Evolutionary conservation across 2,329 filamentous ascomycete species (phyloP).

Genomic region (Paracoccidioides brasiliensis): DNA sequence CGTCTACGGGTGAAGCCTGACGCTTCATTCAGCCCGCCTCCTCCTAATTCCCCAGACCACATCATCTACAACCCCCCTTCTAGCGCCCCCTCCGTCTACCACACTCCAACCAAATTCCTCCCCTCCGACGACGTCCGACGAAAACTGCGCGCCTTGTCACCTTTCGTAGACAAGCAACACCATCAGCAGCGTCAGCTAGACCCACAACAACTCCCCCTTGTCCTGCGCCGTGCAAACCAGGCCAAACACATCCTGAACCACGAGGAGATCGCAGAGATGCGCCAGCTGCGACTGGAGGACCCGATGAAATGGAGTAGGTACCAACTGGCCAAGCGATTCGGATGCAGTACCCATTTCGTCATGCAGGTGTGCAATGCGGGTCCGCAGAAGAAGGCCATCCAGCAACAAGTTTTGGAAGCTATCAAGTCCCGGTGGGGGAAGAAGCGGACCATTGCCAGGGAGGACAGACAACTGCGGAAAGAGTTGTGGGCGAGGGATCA

Average conservation of each 20-base stretch:
- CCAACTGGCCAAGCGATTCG: slow-evolving; percentile 48
- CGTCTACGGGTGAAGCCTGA: slow-evolving; percentile 40
- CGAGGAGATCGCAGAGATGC: slow-evolving; percentile 47
- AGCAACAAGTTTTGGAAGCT: slow-evolving; percentile 37
- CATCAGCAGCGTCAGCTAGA: slow-evolving; percentile 10
- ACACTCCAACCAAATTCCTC: slow-evolving; percentile 53
- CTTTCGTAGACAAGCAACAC: slow-evolving; percentile 9
- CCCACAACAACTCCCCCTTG: slow-evolving; percentile 28
- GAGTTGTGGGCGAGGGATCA: slow-evolving; percentile 48
- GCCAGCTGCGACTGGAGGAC: slow-evolving; percentile 40
- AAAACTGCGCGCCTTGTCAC: slow-evolving; percentile 29
- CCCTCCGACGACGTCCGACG: slow-evolving; percentile 45
- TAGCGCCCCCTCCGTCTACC: slow-evolving; percentile 48
- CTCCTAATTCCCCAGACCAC: slow-evolving; percentile 34
- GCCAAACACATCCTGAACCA: slow-evolving; percentile 50
- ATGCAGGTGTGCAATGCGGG: slow-evolving; percentile 45
- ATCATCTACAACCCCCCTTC: slow-evolving; percentile 56
- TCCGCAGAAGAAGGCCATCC: slow-evolving; percentile 35
- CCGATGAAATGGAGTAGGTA: slow-evolving; percentile 47
- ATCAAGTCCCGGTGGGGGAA: slow-evolving; percentile 49
- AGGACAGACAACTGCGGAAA: slow-evolving; percentile 48
- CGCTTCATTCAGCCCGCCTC: slow-evolving; percentile 33
- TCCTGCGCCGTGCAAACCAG: slow-evolving; percentile 36
- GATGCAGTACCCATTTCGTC: slow-evolving; percentile 50
- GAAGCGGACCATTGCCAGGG: slow-evolving; percentile 46